Evolutionary conservation across 306 rosid species (phyloP).

Genomic region (Gillenia trifoliata): DNA sequence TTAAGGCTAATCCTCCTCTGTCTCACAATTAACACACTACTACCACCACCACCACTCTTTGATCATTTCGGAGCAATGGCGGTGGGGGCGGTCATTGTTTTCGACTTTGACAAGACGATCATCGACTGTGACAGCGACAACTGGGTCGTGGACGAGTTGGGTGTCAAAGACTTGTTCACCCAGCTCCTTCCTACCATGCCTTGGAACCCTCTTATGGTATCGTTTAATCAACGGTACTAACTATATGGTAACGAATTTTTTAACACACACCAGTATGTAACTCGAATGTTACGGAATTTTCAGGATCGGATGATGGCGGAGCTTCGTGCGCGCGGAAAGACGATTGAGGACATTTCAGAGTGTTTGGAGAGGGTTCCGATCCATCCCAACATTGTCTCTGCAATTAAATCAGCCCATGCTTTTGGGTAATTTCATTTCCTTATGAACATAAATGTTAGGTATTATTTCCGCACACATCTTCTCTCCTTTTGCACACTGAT

Average conservation of each 20-base stretch:
- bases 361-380: conserved; percentile 45
- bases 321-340: conserved; percentile 51
- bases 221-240: background rate
- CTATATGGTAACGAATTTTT: too few relatives aligned
- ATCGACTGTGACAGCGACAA: conserved; percentile 64
- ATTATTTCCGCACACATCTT: too few relatives aligned
- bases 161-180: conserved; percentile 41
- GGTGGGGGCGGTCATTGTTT: conserved; percentile 32
- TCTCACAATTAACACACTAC: background rate
- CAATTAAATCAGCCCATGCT: conserved; percentile 49
- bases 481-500: too few relatives aligned
- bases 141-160: conserved; percentile 56
- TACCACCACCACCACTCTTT: background rate
- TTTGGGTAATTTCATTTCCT: conserved; percentile 34
- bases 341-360: conserved; percentile 36
- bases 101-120: conserved; percentile 63
- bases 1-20: background rate
- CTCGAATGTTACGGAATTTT: background rate
- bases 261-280: too few relatives aligned
- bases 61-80: conserved; percentile 5
- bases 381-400: conserved; percentile 42
- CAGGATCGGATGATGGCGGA: conserved; percentile 59
- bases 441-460: background rate
- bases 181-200: conserved; percentile 46
- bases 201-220: conserved; percentile 70